Percentiles rank a stretch among this genome's conserved stretches.
phyloP scores from a whole-genome alignment of 768 basidiomycete species.

The Sporobolomyces phaffii region DNA sequence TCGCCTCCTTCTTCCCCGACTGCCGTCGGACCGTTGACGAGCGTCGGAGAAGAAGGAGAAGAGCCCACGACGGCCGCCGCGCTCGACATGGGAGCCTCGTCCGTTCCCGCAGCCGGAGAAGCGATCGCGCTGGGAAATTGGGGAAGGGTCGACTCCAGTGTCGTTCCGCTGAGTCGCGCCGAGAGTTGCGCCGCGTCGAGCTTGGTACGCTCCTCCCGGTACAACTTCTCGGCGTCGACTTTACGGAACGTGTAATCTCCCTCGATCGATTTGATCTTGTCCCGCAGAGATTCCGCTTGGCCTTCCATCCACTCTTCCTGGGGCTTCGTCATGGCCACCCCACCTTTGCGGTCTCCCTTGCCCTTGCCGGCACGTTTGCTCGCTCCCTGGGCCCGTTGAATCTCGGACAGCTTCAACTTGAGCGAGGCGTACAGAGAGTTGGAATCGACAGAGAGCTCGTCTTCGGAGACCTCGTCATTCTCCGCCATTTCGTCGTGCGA shows the following conservation, averaged over 20 bases:
- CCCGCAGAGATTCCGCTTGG: constrained; percentile 17
- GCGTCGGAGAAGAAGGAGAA: background rate
- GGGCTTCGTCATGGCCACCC: background rate
- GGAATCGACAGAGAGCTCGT: constrained; percentile 49
- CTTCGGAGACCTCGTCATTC: background rate
- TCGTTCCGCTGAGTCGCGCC: constrained; percentile 40
- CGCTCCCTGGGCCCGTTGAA: constrained; percentile 48
- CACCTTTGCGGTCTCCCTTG: constrained; percentile 24
- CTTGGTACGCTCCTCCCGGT: constrained; percentile 55
- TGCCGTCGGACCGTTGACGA: background rate
- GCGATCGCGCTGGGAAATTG: constrained; percentile 2
- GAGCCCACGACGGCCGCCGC: background rate
- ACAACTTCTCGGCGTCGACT: constrained; percentile 59
- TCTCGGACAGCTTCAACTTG: constrained; percentile 56
- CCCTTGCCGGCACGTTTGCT: constrained; percentile 27
- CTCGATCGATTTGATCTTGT: constrained; percentile 47
- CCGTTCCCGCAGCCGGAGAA: constrained; percentile 47
- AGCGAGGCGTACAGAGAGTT: constrained; percentile 60
- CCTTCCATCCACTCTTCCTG: constrained; percentile 28
- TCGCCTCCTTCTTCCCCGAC: constrained; percentile 13
- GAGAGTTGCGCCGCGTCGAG: constrained; percentile 47
- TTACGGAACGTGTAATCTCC: constrained; percentile 67
- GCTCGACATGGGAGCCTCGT: background rate
- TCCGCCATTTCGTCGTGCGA: background rate
- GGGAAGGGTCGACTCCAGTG: constrained; percentile 14